These are phyloP conservation scores for Viola pubescens DNA, from an alignment of 441 rosid genomes.

Conservation along the genomic window DNA sequence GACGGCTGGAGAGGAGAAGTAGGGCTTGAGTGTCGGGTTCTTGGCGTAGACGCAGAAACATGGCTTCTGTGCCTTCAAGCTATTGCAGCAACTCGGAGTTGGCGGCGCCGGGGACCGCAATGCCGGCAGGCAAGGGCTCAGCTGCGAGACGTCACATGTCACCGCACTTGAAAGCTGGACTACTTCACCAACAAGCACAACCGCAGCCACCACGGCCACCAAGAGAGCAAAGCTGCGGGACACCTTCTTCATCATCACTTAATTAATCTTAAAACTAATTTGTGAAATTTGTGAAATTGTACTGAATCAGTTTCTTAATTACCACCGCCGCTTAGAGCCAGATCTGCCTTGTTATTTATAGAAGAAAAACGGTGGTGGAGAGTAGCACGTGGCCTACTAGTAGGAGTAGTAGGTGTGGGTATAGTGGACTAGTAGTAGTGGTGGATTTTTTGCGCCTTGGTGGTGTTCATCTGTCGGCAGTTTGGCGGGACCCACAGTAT, in stretches of 20 bases:
- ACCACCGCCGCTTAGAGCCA: no score
- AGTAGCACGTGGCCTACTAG: no score
- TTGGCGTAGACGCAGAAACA: slow-evolving; percentile 50
- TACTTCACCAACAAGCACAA: slow-evolving; percentile 2
- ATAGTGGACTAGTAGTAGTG: no score
- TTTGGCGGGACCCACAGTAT: no score
- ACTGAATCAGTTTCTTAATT: no score
- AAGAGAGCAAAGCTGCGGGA: neutral
- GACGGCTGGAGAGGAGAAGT: slow-evolving; percentile 36
- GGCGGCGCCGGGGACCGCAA: slow-evolving; percentile 33
- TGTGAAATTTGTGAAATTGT: neutral
- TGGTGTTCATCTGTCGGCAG: no score
- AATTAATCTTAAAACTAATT: neutral
- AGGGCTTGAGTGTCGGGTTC: slow-evolving; percentile 33
- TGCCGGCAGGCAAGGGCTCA: slow-evolving; percentile 40
- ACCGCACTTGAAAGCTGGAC: slow-evolving; percentile 27
- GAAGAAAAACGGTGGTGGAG: no score
- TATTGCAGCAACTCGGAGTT: slow-evolving; percentile 34
- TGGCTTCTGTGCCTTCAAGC: slow-evolving; percentile 44
- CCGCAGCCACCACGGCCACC: slow-evolving; percentile 10
- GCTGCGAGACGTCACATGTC: slow-evolving; percentile 35
- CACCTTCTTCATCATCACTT: slow-evolving; percentile 6
- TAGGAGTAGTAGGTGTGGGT: no score
- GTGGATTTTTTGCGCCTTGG: no score
- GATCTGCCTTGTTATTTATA: no score